These are phyloP conservation scores for Xerocomellus amylosporus DNA, from an alignment of 768 basidiomycete species.

Conservation along the genomic window DNA sequence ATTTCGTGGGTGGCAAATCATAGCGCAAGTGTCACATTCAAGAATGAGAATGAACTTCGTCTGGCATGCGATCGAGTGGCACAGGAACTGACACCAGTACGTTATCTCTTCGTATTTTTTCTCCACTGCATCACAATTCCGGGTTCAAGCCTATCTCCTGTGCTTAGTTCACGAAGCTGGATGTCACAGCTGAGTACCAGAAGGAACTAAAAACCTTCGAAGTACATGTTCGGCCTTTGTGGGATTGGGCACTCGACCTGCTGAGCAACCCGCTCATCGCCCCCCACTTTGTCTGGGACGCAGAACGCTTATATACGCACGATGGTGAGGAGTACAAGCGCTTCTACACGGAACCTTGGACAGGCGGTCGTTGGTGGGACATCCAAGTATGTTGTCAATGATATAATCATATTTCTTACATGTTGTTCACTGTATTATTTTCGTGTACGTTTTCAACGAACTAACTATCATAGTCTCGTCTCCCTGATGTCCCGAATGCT, in stretches of 20 bases:
- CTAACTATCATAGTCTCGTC: neutral
- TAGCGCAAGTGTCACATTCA: neutral
- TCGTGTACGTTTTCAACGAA: no score
- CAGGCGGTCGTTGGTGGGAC: slow-evolving; percentile 7
- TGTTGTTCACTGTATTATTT: neutral
- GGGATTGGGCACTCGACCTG: slow-evolving; percentile 9
- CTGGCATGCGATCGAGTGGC: neutral
- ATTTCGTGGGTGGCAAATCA: neutral
- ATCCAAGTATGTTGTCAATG: slow-evolving; percentile 6
- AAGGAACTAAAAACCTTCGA: neutral
- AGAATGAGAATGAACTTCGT: neutral
- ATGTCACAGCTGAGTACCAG: neutral
- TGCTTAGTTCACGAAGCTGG: neutral
- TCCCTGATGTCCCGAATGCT: neutral
- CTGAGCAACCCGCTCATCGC: neutral
- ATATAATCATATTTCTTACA: neutral
- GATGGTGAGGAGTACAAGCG: neutral
- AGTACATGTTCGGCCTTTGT: neutral
- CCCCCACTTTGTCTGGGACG: slow-evolving; percentile 23
- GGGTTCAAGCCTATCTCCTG: neutral
- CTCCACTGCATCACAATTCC: no score
- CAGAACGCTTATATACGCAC: neutral
- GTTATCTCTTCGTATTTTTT: neutral
- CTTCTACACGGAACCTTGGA: slow-evolving; percentile 11
- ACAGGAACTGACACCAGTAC: neutral